Base-by-base conservation (phyloP, 2,329 filamentous ascomycete species). In the Xylariales sp. region DNA sequence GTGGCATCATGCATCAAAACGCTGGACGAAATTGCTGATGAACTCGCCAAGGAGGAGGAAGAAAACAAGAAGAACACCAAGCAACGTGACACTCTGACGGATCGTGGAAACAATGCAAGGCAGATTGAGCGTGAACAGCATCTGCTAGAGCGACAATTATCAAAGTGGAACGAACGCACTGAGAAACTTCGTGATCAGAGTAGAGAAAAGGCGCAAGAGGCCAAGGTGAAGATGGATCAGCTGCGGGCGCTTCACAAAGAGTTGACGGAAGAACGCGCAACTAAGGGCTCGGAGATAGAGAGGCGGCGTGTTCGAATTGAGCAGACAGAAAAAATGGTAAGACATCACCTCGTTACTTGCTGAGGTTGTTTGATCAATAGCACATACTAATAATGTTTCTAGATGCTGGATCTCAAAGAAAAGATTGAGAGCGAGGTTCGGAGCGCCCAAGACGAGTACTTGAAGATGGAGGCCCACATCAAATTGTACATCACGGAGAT, bases 381-480 rank as follows among this genome's bases (percentile, higher is more conserved):
- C n/a, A n/a, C n/a, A n/a, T n/a, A n/a, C n/a, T 55, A 43, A 56
- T 41, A 31, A 40, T 1, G 28, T n/a, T 5, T 27, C 37, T 46
- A 96, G 90, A 98, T 97, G 91, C 81, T 85, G 33, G 93, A 98
- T 62, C 74, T 98, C 50, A 97, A 96, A 59, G 93, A 97, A 60
- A 94, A 93, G 53, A 95, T 98, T 46, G 91, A 97, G 58, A 90
- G 84, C 44, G 93, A 98, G 63, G 84, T 97, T 7, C 87, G 93
- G 57, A 80, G 78, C 40, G 89, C 93, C 1, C 81, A 95, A 52
- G 90, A 95, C 49, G 88, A 97, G 68, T 98, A 95, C 63, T 76
- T 95, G 58, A 96, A 96, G 78, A 85, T 98, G 80, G 91, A 97
- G 62, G 84, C 88, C 25, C 93, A 98, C 59, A 94, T 98, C 61